Evolutionary conservation across 345 rosid genomes (phyloP), one percentile per base, ranked within the genome.

Genomic region (Lagerstroemia speciosa): DNA sequence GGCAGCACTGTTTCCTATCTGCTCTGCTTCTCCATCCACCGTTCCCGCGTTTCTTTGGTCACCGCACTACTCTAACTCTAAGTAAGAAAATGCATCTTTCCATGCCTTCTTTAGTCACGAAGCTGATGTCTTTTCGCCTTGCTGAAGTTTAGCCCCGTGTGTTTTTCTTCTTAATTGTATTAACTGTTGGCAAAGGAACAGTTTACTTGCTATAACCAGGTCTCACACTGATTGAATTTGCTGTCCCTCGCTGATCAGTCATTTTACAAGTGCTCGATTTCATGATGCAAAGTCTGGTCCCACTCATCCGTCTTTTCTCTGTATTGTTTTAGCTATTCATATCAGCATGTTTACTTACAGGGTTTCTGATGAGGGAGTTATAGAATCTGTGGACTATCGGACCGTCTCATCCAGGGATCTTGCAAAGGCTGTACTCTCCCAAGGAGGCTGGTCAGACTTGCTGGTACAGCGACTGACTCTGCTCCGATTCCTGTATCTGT

Each of bases 41-140:
- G 87, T 78, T 32, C 93, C 97, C 29, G 97, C 96, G 71, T 84
- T 91, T 70, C 77, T 94, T 19, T 94, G 97, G 97, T 88, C 95
- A 71, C 85, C 91, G 43, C 88, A 78, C 77, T 71, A 40, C 38
- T 53, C 71, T 50, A 64, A 40, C 38, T 53, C 71, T 50, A 64
- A 53, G 88, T 80, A 76, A 32, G 78, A 14, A 20, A 38, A 15
- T 20, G 3, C 19, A 3, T 26, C 8, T 65, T 43, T 37, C 32
- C 48, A 38, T n/a, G 50, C 40, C 32, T 24, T 27, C 40, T 12
- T 12, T 17, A 38, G 22, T 38, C 29, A n/a, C 67, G 33, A 24
- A 65, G 67, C 50, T 65, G 52, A 37, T 43, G 22, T 22, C 7
- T 43, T 5, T 65, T 38, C 29, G 31, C 67, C 63, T 58, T 11